These are phyloP conservation scores for Acanthamoeba healyi DNA, from an alignment of 208 protist genomes.

Conservation along the genomic window DNA sequence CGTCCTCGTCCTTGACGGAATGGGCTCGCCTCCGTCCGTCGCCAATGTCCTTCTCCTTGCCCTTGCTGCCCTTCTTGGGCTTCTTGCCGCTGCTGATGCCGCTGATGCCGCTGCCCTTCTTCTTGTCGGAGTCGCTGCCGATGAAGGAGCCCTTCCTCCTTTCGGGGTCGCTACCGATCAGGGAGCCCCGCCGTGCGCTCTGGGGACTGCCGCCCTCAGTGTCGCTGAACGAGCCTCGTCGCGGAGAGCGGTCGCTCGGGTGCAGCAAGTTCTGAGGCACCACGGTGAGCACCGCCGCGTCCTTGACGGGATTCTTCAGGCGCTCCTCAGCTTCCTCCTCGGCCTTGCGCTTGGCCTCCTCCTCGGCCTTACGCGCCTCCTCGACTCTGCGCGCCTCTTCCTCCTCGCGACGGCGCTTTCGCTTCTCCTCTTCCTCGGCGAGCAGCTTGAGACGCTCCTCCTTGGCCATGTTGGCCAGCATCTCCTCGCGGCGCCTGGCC, in stretches of 20 bases:
- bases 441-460: conserved; percentile 2
- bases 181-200: neutral
- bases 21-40: neutral
- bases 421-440: conserved; percentile 14
- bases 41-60: neutral
- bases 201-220: neutral
- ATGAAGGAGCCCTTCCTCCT: conserved; percentile 13
- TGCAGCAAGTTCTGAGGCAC: neutral
- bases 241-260: neutral
- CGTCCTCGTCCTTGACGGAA: neutral
- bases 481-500: neutral
- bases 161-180: neutral
- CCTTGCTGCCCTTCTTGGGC: conserved; percentile 11
- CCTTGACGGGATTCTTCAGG: neutral
- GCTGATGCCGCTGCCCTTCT: no score
- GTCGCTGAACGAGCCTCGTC: neutral
- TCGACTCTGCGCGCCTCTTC: neutral
- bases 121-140: neutral
- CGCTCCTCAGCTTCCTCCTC: neutral
- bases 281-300: neutral
- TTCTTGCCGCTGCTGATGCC: no score
- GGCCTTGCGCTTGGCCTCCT: conserved; percentile 33
- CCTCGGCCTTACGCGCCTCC: neutral
- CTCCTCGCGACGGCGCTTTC: conserved; percentile 9
- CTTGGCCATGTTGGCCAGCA: conserved; percentile 5